These are phyloP conservation scores for Wallacemonas sp. DNA, from an alignment of 208 protist genomes.

Conservation along the genomic window DNA sequence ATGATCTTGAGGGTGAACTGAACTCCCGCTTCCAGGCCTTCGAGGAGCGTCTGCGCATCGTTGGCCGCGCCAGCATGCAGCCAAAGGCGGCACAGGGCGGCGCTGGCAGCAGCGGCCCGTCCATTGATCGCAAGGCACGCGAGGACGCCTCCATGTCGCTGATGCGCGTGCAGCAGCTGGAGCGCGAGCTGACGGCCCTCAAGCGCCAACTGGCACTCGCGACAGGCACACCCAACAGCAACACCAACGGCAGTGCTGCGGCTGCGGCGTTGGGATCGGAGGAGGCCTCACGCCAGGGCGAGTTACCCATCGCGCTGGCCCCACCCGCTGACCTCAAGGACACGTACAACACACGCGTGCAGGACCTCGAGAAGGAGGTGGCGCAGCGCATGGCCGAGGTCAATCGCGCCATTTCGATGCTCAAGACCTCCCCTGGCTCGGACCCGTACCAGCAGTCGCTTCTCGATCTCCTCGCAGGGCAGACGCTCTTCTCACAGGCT, in stretches of 20 bases:
- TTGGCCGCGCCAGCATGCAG: constrained; percentile 74
- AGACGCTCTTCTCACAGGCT: constrained; percentile 9
- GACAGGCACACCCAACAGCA: background rate
- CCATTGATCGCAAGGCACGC: constrained; percentile 83
- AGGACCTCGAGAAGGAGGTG: constrained; percentile 77
- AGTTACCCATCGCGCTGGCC: constrained; percentile 17
- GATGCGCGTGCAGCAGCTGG: constrained; percentile 82
- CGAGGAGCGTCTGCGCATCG: constrained; percentile 86
- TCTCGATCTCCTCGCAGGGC: constrained; percentile 13
- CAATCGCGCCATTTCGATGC: constrained; percentile 72
- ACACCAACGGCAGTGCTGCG: background rate
- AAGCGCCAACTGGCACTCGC: constrained; percentile 27
- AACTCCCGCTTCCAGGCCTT: constrained; percentile 71
- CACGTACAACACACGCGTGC: constrained; percentile 57
- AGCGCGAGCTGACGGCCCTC: constrained; percentile 65
- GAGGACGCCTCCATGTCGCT: constrained; percentile 84
- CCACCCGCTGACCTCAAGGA: constrained; percentile 38
- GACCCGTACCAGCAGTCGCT: constrained; percentile 16
- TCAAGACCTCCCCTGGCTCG: constrained; percentile 12
- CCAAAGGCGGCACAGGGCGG: constrained; percentile 13
- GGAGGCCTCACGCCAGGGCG: background rate
- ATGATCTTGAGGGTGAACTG: constrained; percentile 80
- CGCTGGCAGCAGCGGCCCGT: constrained; percentile 11
- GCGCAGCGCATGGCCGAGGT: constrained; percentile 87
- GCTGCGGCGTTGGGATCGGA: background rate